These are phyloP conservation scores for Paspalum vaginatum DNA, from an alignment of 176 grass and related monocot genomes.

Conservation along the genomic window DNA sequence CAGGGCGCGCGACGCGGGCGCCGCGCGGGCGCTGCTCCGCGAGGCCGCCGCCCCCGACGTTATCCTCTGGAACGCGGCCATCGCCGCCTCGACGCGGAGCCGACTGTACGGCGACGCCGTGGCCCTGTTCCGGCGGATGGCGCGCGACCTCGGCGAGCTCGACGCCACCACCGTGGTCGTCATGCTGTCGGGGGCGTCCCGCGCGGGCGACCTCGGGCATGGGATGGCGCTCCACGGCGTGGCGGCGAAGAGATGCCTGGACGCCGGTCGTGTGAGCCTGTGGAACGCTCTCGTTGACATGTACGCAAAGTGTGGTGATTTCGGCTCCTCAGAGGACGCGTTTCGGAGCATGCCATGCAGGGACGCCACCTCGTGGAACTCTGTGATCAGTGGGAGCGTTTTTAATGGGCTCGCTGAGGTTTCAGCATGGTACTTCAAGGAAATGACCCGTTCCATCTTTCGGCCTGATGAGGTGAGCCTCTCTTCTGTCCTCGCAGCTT, in stretches of 20 bases:
- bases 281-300: constrained; percentile 76
- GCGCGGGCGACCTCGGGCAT: constrained; percentile 16
- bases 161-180: constrained; percentile 59
- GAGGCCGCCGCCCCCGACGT: constrained; percentile 52
- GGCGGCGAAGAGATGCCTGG: constrained; percentile 43
- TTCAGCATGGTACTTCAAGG: constrained; percentile 58
- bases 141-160: constrained; percentile 25
- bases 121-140: constrained; percentile 58
- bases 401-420: constrained; percentile 44
- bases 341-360: constrained; percentile 60
- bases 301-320: constrained; percentile 68
- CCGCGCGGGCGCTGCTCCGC: constrained; percentile 49
- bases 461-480: constrained; percentile 62
- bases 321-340: constrained; percentile 45
- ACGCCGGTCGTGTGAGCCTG: constrained; percentile 22
- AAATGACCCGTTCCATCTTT: constrained; percentile 50
- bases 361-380: constrained; percentile 77
- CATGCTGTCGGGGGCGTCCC: constrained; percentile 67
- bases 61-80: constrained; percentile 74
- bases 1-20: constrained; percentile 31
- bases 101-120: constrained; percentile 32
- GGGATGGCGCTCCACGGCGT: constrained; percentile 56
- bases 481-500: constrained; percentile 55
- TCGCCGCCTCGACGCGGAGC: constrained; percentile 37
- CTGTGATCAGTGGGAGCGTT: constrained; percentile 59